phyloP scores from a whole-genome alignment of 495 filamentous ascomycete species.

The Podospora comata region DNA sequence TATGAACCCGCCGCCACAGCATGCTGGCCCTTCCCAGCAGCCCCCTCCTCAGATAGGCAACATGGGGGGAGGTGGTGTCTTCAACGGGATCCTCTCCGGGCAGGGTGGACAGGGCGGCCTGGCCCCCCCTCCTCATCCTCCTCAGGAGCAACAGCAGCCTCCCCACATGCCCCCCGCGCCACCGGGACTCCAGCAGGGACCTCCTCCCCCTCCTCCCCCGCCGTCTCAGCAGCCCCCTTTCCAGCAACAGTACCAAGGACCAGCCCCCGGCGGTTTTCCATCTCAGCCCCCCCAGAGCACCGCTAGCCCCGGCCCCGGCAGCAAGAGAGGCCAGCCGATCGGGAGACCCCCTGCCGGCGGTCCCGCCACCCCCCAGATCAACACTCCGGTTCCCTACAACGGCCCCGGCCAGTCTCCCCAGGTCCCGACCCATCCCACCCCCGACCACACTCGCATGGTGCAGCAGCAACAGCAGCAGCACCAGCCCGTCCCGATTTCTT shows the following conservation, averaged over 20 bases:
- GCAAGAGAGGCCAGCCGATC: conserved; percentile 50
- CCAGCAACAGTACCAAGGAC: conserved; percentile 51
- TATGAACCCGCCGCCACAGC: conserved; percentile 64
- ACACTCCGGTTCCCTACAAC: conserved; percentile 75
- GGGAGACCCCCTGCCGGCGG: conserved; percentile 58
- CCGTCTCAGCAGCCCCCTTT: conserved; percentile 50
- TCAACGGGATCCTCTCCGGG: conserved; percentile 93
- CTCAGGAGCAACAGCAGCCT: conserved; percentile 53
- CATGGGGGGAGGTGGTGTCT: conserved; percentile 75
- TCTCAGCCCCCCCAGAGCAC: conserved; percentile 76
- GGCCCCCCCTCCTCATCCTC: conserved; percentile 78
- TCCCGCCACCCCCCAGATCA: conserved; percentile 87
- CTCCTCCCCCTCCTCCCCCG: conserved; percentile 56
- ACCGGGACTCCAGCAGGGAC: conserved; percentile 61
- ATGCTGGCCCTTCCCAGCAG: conserved; percentile 74
- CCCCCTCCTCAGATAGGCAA: conserved; percentile 69
- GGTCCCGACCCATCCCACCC: conserved; percentile 72
- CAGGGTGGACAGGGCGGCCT: conserved; percentile 80
- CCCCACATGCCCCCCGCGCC: conserved; percentile 62
- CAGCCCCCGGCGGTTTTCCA: conserved; percentile 47
- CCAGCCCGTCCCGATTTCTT: conserved; percentile 44
- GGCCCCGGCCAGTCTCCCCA: conserved; percentile 81
- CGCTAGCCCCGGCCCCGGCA: conserved; percentile 81
- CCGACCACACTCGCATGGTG: conserved; percentile 46
- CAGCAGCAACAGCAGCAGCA: conserved; percentile 19